Evolutionary conservation across 306 rosid genomes (phyloP).

Genomic region (Fragaria nilgerrensis): DNA sequence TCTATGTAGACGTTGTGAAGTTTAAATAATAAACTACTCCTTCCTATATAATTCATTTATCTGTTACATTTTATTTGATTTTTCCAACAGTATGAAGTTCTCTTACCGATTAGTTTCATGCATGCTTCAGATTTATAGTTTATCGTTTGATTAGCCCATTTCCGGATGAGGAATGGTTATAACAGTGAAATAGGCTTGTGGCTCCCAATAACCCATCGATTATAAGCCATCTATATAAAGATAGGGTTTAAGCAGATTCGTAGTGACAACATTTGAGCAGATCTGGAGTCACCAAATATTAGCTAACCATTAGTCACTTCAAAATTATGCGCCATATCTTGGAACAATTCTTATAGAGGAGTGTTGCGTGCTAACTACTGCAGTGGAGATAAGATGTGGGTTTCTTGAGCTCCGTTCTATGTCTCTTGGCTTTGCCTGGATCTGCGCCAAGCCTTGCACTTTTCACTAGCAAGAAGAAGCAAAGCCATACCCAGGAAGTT

Average conservation of each 20-base stretch:
- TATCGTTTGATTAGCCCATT: not conserved
- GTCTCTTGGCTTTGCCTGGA: not conserved
- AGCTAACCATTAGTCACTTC: not conserved
- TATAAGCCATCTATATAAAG: not conserved
- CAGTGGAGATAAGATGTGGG: no score
- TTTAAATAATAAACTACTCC: slow-evolving; percentile 14
- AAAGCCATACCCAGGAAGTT: not conserved
- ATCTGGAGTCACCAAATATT: not conserved
- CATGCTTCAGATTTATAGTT: not conserved
- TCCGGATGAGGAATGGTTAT: not conserved
- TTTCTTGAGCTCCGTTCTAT: not conserved
- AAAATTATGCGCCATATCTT: not conserved
- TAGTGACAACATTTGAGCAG: not conserved
- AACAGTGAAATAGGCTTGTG: not conserved
- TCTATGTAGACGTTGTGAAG: not conserved
- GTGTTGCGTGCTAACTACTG: no score
- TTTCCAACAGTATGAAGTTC: not conserved
- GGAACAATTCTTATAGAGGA: not conserved
- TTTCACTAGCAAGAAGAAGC: not conserved
- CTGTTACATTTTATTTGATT: not conserved
- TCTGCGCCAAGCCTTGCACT: not conserved
- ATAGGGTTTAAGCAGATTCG: not conserved
- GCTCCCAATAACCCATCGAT: not conserved
- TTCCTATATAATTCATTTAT: not conserved
- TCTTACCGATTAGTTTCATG: not conserved